A percentile compares a stretch with the other conserved stretches of the same genome.
phyloP scores from a whole-genome alignment of 257 asterid genomes.

The Knoxia roxburghii region DNA sequence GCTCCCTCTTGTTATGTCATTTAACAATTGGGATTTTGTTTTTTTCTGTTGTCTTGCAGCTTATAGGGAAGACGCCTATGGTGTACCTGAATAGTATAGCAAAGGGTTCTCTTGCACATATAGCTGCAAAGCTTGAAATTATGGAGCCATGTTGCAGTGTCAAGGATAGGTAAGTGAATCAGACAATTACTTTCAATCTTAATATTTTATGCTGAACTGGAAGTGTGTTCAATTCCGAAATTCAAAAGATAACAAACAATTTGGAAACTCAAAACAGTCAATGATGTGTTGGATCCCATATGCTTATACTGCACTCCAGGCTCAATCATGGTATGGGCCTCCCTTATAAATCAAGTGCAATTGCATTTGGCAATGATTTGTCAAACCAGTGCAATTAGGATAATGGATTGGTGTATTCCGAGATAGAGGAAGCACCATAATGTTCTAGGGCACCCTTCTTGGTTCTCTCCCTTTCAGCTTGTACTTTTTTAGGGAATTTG shows the following conservation, averaged over 20 bases:
- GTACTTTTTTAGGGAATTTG: background rate
- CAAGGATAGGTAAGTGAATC: slow-evolving; percentile 72
- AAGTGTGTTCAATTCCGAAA: background rate
- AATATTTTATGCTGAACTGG: background rate
- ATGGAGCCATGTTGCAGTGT: slow-evolving; percentile 99
- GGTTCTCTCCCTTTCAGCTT: background rate
- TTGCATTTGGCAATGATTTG: background rate
- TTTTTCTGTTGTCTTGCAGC: slow-evolving; percentile 41
- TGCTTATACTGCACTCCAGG: background rate
- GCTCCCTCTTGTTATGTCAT: background rate
- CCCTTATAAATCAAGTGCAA: background rate
- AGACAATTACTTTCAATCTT: slow-evolving; percentile 3
- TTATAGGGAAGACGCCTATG: slow-evolving; percentile 96
- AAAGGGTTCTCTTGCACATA: slow-evolving; percentile 82
- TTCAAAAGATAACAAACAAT: background rate
- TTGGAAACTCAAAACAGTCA: background rate
- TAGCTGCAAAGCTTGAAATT: slow-evolving; percentile 91
- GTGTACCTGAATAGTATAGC: slow-evolving; percentile 78
- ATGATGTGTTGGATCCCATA: background rate
- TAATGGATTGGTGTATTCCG: background rate
- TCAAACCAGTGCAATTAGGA: background rate
- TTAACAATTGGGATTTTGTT: background rate
- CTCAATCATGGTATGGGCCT: background rate
- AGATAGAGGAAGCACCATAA: background rate
- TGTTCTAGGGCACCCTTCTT: background rate